phyloP scores from a whole-genome alignment of 1,139 yeast species.

The Wickerhamomyces sp. region DNA sequence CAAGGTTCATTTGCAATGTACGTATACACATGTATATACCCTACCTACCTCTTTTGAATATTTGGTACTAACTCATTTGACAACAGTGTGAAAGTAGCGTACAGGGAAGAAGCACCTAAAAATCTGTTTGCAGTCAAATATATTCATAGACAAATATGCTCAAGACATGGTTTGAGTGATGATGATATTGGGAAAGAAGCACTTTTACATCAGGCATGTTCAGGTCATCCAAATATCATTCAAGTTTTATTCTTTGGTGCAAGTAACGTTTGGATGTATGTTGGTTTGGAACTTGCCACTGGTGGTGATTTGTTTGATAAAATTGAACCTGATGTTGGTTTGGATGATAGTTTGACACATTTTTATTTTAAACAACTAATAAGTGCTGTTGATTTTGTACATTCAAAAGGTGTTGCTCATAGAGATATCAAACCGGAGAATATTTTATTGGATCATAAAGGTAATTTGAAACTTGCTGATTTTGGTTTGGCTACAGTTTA shows the following conservation, averaged over 20 bases:
- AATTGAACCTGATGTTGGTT: constrained; percentile 69
- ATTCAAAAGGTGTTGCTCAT: constrained; percentile 73
- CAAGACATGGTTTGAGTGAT: constrained; percentile 37
- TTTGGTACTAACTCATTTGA: neutral
- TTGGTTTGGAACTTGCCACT: constrained; percentile 58
- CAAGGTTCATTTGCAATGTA: constrained; percentile 43
- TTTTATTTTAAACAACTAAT: constrained; percentile 61
- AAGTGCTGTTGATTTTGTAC: constrained; percentile 53
- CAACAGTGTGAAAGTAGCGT: constrained; percentile 31
- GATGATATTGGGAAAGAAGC: constrained; percentile 48
- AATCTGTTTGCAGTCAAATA: constrained; percentile 50
- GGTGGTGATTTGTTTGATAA: constrained; percentile 73
- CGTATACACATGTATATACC: constrained; percentile 7
- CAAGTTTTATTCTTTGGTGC: constrained; percentile 47
- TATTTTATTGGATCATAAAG: constrained; percentile 63
- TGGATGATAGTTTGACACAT: constrained; percentile 60
- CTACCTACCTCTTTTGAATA: constrained; percentile 5
- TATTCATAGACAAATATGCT: constrained; percentile 44
- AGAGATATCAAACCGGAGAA: constrained; percentile 90
- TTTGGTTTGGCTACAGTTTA: constrained; percentile 64
- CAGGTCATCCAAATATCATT: constrained; percentile 53
- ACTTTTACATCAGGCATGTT: constrained; percentile 48
- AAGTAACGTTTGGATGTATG: constrained; percentile 50
- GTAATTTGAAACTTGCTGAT: constrained; percentile 61
- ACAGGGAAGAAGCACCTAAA: constrained; percentile 24